phyloP scores from a whole-genome alignment of 73 alveolate genomes.

The Paramecium primaurelia region DNA sequence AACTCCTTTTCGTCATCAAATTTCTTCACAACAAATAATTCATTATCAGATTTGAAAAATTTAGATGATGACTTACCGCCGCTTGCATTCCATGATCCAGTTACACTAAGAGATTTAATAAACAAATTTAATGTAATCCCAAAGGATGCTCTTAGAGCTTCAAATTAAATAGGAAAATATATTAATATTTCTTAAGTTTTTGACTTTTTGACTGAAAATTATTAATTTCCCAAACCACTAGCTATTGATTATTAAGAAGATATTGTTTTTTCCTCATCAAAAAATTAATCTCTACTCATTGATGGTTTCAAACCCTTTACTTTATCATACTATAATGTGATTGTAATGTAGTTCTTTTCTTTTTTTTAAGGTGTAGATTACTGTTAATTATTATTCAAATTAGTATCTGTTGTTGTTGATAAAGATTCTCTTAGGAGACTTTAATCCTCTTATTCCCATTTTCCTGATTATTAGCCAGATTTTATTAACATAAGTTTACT shows the following conservation, averaged over 20 bases:
- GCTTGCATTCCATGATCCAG: background rate
- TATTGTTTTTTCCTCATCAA: background rate
- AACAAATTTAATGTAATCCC: slow-evolving; percentile 29
- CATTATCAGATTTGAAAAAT: slow-evolving; percentile 40
- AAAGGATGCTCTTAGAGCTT: slow-evolving; percentile 27
- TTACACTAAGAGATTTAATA: slow-evolving; percentile 21
- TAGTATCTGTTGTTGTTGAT: background rate
- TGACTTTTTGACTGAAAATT: background rate
- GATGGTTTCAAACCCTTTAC: background rate
- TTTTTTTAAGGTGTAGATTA: background rate
- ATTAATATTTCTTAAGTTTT: background rate
- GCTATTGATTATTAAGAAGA: background rate
- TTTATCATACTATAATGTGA: background rate
- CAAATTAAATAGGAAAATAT: slow-evolving; percentile 34
- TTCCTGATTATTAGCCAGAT: background rate
- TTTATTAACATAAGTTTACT: background rate
- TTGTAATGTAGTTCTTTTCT: background rate
- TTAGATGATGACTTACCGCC: slow-evolving; percentile 49
- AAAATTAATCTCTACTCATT: background rate
- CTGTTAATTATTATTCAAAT: background rate
- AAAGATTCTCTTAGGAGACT: background rate
- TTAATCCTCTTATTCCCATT: background rate
- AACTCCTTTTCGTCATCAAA: slow-evolving; percentile 16
- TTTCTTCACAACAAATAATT: slow-evolving; percentile 39
- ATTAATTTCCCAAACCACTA: background rate